Base-by-base conservation (phyloP, 2,329 filamentous ascomycete species). In the Exophiala alcalophila region DNA sequence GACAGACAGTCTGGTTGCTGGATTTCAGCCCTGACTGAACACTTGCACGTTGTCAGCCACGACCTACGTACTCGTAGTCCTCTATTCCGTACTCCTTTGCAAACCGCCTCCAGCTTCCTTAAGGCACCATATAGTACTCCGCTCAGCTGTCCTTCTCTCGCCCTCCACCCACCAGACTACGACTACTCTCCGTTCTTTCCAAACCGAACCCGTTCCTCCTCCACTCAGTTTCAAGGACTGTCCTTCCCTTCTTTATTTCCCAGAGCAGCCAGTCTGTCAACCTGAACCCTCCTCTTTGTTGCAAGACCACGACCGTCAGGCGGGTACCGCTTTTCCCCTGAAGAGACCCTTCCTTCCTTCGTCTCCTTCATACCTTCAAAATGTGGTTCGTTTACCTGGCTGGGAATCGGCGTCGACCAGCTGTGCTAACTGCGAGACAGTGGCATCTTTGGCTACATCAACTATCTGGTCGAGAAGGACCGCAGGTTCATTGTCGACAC, bases 401-500 rank as follows among this genome's bases (percentile, higher is more conserved):
- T 5, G 6, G 5, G 3, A 24, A 23, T 15, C 9, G 8, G 2
- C 19, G 12, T 15, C n/a, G 24, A 7, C 8, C n/a, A 19, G 2
- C 11, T 8, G 9, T 32, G 27, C 21, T 43, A 29, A 40, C 41
- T 27, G 20, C 11, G 24, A 9, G 31, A n/a, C 55, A 91, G 86
- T 83, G 87, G 87, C 69, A 94, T 92, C 71, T 94, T 97, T 74
- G 91, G 91, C 62, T 97, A 97, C 78, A 87, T 97, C 76, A 97
- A 97, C 77, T 97, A 97, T 73, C 76, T 97, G 67, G 89, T 97
- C 67, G 92, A 97, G 79, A 96, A 94, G 80, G 91, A 97, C 75
- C 82, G 92, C 68, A 90, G 87, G 72, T 94, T 85, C 73, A 94
- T 97, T 68, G 78, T 97, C 65, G 83, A 96, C 67, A 97, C 91